Evolutionary conservation across 1,284 basidiomycete species (phyloP).

Genomic region (Apiotrichum laibachii): DNA sequence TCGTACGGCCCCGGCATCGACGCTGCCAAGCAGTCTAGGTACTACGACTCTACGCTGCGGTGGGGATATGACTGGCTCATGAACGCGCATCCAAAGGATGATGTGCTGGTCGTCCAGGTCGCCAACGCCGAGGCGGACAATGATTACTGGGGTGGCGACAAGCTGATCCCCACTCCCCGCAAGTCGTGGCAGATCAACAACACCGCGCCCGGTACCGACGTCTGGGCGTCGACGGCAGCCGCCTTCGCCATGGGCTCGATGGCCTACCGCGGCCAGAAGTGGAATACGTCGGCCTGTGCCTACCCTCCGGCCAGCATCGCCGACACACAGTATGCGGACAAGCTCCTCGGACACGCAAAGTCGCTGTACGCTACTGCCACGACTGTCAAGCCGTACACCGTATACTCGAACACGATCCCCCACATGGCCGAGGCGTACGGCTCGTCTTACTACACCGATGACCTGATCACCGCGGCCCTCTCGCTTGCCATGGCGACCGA

Average conservation of each 20-base stretch:
- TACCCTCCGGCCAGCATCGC: slow-evolving; percentile 63
- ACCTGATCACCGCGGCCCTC: slow-evolving; percentile 63
- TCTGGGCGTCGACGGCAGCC: slow-evolving; percentile 73
- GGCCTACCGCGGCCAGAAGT: slow-evolving; percentile 64
- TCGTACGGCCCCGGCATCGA: slow-evolving; percentile 81
- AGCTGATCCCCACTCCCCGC: slow-evolving; percentile 68
- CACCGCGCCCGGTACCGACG: slow-evolving; percentile 80
- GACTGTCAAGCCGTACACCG: slow-evolving; percentile 45
- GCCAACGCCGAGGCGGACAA: slow-evolving; percentile 67
- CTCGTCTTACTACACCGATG: slow-evolving; percentile 60
- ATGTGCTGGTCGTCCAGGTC: slow-evolving; percentile 75
- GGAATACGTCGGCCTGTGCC: slow-evolving; percentile 53
- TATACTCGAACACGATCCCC: slow-evolving; percentile 60
- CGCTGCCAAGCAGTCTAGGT: slow-evolving; percentile 75
- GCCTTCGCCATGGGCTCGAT: slow-evolving; percentile 82
- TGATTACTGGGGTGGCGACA: slow-evolving; percentile 75
- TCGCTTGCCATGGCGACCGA: slow-evolving; percentile 72
- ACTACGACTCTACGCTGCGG: slow-evolving; percentile 79
- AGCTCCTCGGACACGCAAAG: slow-evolving; percentile 69
- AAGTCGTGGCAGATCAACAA: slow-evolving; percentile 74
- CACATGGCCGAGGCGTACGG: slow-evolving; percentile 65
- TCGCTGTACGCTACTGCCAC: slow-evolving; percentile 72
- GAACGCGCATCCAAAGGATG: slow-evolving; percentile 74
- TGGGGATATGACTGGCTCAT: slow-evolving; percentile 91
- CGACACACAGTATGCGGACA: slow-evolving; percentile 68